Evolutionary conservation across 2,329 filamentous ascomycete species (phyloP).

Genomic region (Verticillium isaacii): DNA sequence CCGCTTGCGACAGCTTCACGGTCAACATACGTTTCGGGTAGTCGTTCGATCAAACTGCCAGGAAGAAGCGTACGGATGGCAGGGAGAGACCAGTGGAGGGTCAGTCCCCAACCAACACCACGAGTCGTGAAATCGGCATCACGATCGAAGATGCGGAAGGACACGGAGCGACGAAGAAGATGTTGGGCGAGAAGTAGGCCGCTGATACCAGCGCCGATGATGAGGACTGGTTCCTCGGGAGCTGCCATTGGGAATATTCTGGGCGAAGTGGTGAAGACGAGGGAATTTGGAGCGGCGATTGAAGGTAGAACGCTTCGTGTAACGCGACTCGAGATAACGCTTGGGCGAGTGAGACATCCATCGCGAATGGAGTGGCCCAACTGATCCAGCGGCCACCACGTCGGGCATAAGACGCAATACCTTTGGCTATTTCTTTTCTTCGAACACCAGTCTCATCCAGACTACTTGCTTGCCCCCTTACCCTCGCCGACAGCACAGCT

Average conservation of each 20-base stretch:
- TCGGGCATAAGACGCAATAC: background rate
- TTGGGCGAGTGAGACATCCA: background rate
- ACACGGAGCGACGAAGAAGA: slow-evolving; percentile 24
- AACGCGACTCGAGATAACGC: too few relatives aligned
- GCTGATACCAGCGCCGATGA: slow-evolving; percentile 31
- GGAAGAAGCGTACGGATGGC: slow-evolving; percentile 47
- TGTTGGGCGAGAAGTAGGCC: slow-evolving; percentile 31
- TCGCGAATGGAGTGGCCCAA: background rate
- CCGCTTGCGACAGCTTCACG: slow-evolving; percentile 42
- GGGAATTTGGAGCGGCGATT: too few relatives aligned
- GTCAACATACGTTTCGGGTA: slow-evolving; percentile 50
- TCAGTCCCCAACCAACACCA: slow-evolving; percentile 57
- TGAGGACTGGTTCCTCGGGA: slow-evolving; percentile 20
- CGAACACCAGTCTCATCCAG: too few relatives aligned
- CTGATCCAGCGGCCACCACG: background rate
- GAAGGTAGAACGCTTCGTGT: too few relatives aligned
- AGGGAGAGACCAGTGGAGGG: slow-evolving; percentile 57
- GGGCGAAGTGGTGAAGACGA: too few relatives aligned
- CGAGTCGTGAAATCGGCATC: slow-evolving; percentile 40
- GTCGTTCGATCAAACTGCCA: slow-evolving; percentile 32
- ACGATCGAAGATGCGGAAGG: slow-evolving; percentile 49
- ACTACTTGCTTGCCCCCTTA: too few relatives aligned
- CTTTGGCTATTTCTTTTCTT: too few relatives aligned
- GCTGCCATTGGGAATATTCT: background rate
- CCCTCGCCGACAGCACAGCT: too few relatives aligned